Evolutionary conservation across 257 asterid species (phyloP), one percentile per base, ranked within the genome.

Genomic region (Nicotiana noctiflora): DNA sequence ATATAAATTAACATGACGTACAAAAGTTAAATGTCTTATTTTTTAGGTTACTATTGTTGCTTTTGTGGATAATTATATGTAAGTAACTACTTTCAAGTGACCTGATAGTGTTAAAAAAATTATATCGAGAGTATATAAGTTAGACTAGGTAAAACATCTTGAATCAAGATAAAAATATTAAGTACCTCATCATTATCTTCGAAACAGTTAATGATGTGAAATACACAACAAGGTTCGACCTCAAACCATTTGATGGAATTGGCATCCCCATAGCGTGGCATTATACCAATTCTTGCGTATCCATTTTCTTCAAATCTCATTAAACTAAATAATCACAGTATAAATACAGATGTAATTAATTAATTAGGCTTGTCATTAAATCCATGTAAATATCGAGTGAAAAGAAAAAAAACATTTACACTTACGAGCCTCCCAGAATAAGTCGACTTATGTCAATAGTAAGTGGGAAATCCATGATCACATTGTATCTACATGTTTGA

Each of bases 261-360:
- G 12, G 92, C 85, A 76, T 89, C 90, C 51, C 98, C 98, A 76
- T 88, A 93, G 21, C 92, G 96, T 72, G 97, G 98, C 97, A 93
- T 89, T 74, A 93, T 68, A 29, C 98, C 94, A 2, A 93, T 90
- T 85, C 92, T 88, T 1, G 97, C 94, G 62, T 85, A 89, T 68
- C 81, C 89, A 55, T 85, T 79, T n/a, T 82, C 84, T 5, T 89
- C 82, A 76, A 86, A 89, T 79, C 82, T 90, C 37, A 93, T 85
- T 29, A 93, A 82, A 65, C 97, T 92, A 52, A 27, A 13, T 21
- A 12, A 46, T 17, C 12, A 34, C 76, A 67, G 34, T 34, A 4
- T n/a, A 44, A 44, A 8, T 21, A 15, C 10, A 14, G 31, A 23
- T 61, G 12, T 64, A 74, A 46, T 21, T 8, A 74, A 11, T 14